Conservation (phyloP, 352 stramenopile genomes). For the Albugo laibachii region DNA sequence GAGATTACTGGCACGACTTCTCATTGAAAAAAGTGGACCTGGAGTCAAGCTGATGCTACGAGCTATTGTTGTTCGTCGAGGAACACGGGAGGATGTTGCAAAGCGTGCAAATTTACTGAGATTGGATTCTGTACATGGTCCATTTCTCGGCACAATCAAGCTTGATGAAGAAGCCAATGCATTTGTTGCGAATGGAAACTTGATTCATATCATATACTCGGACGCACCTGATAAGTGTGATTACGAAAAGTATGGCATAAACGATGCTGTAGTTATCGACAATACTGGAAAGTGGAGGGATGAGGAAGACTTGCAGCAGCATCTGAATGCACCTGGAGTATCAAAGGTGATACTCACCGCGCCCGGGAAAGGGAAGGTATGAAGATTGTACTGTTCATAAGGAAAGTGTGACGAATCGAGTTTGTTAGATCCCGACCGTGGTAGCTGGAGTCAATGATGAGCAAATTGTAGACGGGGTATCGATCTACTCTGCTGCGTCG, state of each 20-base stretch:
- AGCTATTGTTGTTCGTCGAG: slow-evolving; percentile 74
- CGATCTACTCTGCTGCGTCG: slow-evolving; percentile 62
- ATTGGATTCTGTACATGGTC: slow-evolving; percentile 74
- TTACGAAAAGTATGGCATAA: slow-evolving; percentile 74
- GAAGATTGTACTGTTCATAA: background rate
- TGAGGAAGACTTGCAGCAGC: slow-evolving; percentile 32
- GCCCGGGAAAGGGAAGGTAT: slow-evolving; percentile 40
- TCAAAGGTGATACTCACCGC: slow-evolving; percentile 67
- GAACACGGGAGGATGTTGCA: slow-evolving; percentile 59
- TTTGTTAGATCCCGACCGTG: slow-evolving; percentile 31
- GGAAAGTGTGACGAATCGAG: background rate
- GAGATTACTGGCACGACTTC: slow-evolving; percentile 42
- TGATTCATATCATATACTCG: slow-evolving; percentile 78
- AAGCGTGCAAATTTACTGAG: slow-evolving; percentile 69
- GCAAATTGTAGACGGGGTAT: slow-evolving; percentile 23
- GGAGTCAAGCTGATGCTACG: slow-evolving; percentile 77
- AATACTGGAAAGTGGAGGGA: slow-evolving; percentile 76
- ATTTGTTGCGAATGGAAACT: slow-evolving; percentile 74
- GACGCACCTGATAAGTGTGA: slow-evolving; percentile 68
- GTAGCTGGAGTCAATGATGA: slow-evolving; percentile 68
- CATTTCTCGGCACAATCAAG: slow-evolving; percentile 59
- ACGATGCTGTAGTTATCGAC: slow-evolving; percentile 78
- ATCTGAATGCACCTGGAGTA: slow-evolving; percentile 57
- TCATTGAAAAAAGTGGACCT: slow-evolving; percentile 72
- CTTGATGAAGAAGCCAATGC: slow-evolving; percentile 73